phyloP scores from a whole-genome alignment of 768 basidiomycete species.

The Clitopilus passeckerianus region DNA sequence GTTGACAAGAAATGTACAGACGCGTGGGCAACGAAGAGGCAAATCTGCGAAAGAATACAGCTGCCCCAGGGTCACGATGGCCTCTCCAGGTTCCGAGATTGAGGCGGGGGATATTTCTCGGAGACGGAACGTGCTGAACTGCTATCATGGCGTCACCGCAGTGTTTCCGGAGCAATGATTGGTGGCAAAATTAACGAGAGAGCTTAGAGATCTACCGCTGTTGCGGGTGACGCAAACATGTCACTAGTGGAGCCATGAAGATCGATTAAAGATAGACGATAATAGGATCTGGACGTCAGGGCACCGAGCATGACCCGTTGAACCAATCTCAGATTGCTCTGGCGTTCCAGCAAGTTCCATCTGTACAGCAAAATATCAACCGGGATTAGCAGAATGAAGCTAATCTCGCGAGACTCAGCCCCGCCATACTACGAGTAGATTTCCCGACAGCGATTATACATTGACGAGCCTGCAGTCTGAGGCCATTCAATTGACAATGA shows the following conservation, averaged over 20 bases:
- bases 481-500: background rate
- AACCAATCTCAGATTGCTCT: background rate
- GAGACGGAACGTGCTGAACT: background rate
- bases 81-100: slow-evolving; percentile 10
- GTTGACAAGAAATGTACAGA: background rate
- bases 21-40: background rate
- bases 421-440: too few species aligned
- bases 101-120: slow-evolving; percentile 9
- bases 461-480: too few species aligned
- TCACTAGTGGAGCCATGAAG: background rate
- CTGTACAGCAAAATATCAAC: too few species aligned
- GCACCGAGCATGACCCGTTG: background rate
- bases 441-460: too few species aligned
- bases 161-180: background rate
- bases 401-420: too few species aligned
- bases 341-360: background rate
- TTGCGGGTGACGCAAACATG: background rate
- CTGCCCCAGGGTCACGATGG: slow-evolving; percentile 11
- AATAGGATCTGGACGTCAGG: background rate
- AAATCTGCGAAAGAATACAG: background rate
- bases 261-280: background rate
- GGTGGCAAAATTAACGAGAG: background rate
- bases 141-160: background rate
- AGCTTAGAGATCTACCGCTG: background rate
- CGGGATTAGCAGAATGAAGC: too few species aligned